Evolutionary conservation across 768 basidiomycete species (phyloP), one percentile per base, ranked within the genome.

Genomic region (Xerocomellus dryophilus): DNA sequence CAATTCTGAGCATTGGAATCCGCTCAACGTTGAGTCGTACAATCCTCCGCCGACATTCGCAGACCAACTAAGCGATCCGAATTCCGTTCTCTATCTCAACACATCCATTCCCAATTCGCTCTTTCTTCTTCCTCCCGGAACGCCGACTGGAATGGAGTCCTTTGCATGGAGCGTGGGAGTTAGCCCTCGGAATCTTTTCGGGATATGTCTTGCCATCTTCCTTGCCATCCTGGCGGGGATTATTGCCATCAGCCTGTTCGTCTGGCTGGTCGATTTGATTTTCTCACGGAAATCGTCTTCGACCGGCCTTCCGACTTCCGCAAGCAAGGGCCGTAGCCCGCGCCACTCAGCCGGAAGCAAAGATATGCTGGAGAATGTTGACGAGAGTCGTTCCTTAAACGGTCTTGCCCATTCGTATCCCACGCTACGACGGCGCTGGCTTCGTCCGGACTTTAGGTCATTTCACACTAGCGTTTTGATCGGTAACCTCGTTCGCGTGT

Each of bases 401-500:
- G 66, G 65, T 15, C 62, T 51, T 54, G 15, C 38, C 29, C 68
- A 62, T 47, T 31, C 59, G 2, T 55, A 63, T 47, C 66, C 64
- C 47, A 58, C 57, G 17, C 23, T 71, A 20, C 69, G 70, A 14
- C 63, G 70, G 21, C 69, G 69, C 21, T 72, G 71, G 61, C 41
- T 72, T 20, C 71, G 84, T 43, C 76, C 80, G 32, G 79, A 84
- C 60, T 78, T 88, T 55, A 84, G 83, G 46, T 87, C 88, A 17
- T 90, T 93, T 72, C 91, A 93, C 67, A 80, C 84, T 17, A 88
- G 81, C 60, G 82, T 91, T 47, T 74, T 93, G 49, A 85, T 90
- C 59, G 96, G 96, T 42, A 98, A 97, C 70, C 83, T 98, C 54
- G 85, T 95, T 54, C 89, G 96, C 55, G 76, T 98, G 52, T 81